Evolutionary conservation across 257 asterid genomes (phyloP).

Genomic region (Vinca minor): DNA sequence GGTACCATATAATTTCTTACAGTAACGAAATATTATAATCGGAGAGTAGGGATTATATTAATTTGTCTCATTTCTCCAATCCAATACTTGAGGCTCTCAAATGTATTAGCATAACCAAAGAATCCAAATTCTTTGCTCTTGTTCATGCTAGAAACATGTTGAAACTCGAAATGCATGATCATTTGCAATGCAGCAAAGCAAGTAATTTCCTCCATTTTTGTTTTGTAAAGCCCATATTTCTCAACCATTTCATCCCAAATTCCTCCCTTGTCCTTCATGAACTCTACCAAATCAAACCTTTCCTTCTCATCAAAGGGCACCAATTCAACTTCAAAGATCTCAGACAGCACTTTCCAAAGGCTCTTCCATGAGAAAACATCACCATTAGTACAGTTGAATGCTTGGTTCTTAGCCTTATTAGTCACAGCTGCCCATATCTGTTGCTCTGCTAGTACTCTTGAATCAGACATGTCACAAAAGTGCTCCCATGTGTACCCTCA

Average conservation of each 20-base stretch:
- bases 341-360: constrained; percentile 2
- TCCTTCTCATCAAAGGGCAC: constrained; percentile 4
- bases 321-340: constrained; percentile 4
- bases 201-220: constrained; percentile 2
- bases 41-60: no score
- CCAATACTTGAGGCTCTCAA: constrained; percentile 6
- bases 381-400: constrained; percentile 14
- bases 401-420: constrained; percentile 13
- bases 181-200: constrained; percentile 1
- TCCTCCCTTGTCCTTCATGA: constrained; percentile 12
- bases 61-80: neutral
- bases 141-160: constrained; percentile 15
- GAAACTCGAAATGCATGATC: neutral
- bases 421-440: constrained; percentile 16
- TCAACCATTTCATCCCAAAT: constrained; percentile 11
- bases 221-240: neutral
- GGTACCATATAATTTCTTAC: no score
- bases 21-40: no score
- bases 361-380: constrained; percentile 10
- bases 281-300: neutral
- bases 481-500: constrained; percentile 17
- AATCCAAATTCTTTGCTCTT: constrained; percentile 18
- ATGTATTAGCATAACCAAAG: constrained; percentile 9
- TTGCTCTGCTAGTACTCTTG: constrained; percentile 7
- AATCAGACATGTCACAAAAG: constrained; percentile 9